These are phyloP conservation scores for Aspergillus aculeatus DNA, from an alignment of 2,329 filamentous ascomycete species.

Conservation along the genomic window DNA sequence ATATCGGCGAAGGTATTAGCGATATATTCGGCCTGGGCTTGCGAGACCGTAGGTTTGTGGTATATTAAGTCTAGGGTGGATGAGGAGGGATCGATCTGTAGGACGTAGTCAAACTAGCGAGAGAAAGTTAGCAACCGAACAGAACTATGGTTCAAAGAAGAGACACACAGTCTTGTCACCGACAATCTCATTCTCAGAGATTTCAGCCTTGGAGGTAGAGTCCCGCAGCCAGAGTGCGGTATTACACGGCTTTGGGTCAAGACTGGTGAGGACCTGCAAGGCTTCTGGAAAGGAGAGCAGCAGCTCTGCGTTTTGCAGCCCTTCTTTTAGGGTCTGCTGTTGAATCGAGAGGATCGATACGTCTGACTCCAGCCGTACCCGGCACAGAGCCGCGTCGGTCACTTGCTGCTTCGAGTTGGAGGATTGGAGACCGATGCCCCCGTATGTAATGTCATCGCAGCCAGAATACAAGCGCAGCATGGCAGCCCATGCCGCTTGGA, in stretches of 20 bases:
- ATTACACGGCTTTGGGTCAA: slow-evolving; percentile 16
- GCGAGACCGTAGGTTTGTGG: slow-evolving; percentile 14
- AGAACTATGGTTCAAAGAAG: not conserved
- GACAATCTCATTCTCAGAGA: slow-evolving; percentile 8
- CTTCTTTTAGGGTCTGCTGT: slow-evolving; percentile 10
- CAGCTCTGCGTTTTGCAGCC: slow-evolving; percentile 8
- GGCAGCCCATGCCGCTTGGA: slow-evolving; percentile 16
- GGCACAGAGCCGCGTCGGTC: slow-evolving; percentile 13
- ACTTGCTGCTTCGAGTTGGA: slow-evolving; percentile 12
- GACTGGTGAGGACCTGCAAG: slow-evolving; percentile 9
- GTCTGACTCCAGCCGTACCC: slow-evolving; percentile 9
- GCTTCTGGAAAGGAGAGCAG: slow-evolving; percentile 13
- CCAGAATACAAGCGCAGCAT: slow-evolving; percentile 15
- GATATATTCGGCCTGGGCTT: slow-evolving; percentile 14
- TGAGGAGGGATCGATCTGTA: slow-evolving; percentile 12
- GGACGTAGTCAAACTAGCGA: slow-evolving; percentile 14
- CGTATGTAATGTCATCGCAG: slow-evolving; percentile 15
- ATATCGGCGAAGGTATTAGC: slow-evolving; percentile 14
- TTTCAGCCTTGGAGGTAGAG: slow-evolving; percentile 7
- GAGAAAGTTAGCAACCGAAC: not conserved
- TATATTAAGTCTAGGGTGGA: slow-evolving; percentile 14
- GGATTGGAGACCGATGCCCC: slow-evolving; percentile 12
- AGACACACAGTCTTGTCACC: slow-evolving; percentile 11
- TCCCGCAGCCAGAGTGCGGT: slow-evolving; percentile 15
- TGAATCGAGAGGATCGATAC: slow-evolving; percentile 9